Evolutionary conservation across 148 eudicot genomes (phyloP).

Genomic region (Persicaria maculosa): DNA sequence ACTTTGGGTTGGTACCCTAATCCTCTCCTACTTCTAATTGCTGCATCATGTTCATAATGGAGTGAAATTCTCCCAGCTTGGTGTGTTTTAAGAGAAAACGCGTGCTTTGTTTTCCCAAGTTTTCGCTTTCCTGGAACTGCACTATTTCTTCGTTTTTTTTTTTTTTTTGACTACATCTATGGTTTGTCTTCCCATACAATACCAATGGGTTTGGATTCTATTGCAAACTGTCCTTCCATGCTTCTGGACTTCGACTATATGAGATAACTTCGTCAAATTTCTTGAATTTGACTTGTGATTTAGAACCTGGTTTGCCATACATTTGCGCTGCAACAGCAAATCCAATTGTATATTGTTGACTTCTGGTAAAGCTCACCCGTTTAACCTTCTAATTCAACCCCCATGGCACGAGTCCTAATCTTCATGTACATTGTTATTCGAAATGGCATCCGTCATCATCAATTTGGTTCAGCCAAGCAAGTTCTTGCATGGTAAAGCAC

Average conservation of each 20-base stretch:
- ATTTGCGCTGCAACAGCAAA: not conserved
- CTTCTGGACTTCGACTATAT: not conserved
- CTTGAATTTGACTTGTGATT: conserved; percentile 1
- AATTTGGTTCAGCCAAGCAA: no score
- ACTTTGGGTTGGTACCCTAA: conserved; percentile 61
- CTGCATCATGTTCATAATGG: conserved; percentile 27
- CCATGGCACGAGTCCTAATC: no score
- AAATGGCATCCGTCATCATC: no score
- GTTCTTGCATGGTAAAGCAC: no score
- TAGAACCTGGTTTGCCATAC: conserved; percentile 8
- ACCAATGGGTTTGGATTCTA: not conserved
- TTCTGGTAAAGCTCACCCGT: not conserved
- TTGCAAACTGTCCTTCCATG: conserved; percentile 2
- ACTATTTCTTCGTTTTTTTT: not conserved
- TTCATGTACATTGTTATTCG: no score
- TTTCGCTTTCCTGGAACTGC: not conserved
- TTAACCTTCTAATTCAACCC: not conserved
- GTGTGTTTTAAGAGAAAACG: conserved; percentile 3
- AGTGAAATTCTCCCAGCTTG: conserved; percentile 6
- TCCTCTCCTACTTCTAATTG: not conserved
- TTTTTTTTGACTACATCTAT: not conserved
- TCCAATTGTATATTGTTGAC: not conserved
- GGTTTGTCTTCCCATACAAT: conserved; percentile 7
- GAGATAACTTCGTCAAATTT: conserved; percentile 5
- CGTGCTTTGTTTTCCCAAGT: not conserved